Percentiles rank a stretch among this genome's conserved stretches.
Conservation (phyloP, 2,329 filamentous ascomycete genomes). For the Botryotinia convoluta region DNA sequence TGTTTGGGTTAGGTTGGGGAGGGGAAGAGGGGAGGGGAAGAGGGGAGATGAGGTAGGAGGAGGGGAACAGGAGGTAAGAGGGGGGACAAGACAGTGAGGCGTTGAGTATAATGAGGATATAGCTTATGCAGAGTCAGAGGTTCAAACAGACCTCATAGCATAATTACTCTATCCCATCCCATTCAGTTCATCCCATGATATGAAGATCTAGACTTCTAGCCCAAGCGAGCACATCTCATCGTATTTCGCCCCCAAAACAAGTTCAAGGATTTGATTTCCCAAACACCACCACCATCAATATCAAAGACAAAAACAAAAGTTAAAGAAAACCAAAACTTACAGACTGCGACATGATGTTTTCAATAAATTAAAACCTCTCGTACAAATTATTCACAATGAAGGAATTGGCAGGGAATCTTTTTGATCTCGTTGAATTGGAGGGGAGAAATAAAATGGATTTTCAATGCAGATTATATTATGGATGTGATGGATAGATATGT, state of each 20-base stretch:
- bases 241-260: neutral
- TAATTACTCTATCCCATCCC: neutral
- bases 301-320: no score
- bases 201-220: neutral
- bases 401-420: neutral
- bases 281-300: neutral
- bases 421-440: no score
- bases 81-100: neutral
- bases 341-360: constrained; percentile 35
- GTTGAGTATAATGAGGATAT: neutral
- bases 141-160: neutral
- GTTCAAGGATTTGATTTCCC: neutral
- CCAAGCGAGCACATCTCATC: neutral
- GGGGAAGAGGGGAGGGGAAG: no score
- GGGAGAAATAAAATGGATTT: constrained; percentile 6
- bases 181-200: neutral
- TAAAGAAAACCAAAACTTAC: constrained; percentile 25
- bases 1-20: neutral
- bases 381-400: neutral
- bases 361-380: neutral
- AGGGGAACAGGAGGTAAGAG: neutral
- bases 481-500: neutral
- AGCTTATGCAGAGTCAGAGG: neutral
- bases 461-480: neutral
- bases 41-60: neutral